Evolutionary conservation across 2,329 filamentous ascomycete genomes (phyloP).

Genomic region (Sordariomycetes sp.): DNA sequence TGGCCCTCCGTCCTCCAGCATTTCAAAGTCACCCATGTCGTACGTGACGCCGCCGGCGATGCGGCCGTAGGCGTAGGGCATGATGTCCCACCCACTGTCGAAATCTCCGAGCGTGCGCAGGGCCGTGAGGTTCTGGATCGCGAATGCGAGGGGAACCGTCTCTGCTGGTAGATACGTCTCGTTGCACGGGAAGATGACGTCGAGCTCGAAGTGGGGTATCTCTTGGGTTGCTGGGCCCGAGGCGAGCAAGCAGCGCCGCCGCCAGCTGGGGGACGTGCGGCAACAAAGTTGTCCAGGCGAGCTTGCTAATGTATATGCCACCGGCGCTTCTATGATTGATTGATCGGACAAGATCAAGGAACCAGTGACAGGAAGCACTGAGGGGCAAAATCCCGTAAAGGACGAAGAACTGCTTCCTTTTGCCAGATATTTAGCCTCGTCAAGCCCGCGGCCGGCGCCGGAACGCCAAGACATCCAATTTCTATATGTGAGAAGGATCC

Average conservation of each 20-base stretch:
- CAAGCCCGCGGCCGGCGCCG: too few relatives aligned
- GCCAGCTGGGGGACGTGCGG: slow-evolving; percentile 6
- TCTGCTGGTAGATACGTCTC: neutral
- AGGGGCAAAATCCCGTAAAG: too few relatives aligned
- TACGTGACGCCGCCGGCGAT: neutral
- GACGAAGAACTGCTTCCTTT: too few relatives aligned
- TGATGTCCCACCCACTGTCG: neutral
- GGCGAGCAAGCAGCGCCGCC: neutral
- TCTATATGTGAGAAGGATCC: too few relatives aligned
- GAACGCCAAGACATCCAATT: too few relatives aligned
- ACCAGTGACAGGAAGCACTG: too few relatives aligned
- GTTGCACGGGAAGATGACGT: slow-evolving; percentile 1
- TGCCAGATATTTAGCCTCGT: too few relatives aligned
- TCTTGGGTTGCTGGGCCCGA: neutral
- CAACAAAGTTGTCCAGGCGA: neutral
- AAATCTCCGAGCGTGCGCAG: neutral
- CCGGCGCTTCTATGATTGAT: too few relatives aligned
- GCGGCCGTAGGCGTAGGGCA: neutral
- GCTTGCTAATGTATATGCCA: too few relatives aligned
- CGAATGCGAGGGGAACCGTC: neutral
- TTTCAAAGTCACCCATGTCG: too few relatives aligned
- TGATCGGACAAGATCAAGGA: too few relatives aligned
- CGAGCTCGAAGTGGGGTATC: neutral
- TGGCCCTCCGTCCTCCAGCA: neutral
- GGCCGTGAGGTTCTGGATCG: neutral